These are phyloP conservation scores for Candida andamanensis DNA, from an alignment of 805 yeast species.

Conservation along the genomic window DNA sequence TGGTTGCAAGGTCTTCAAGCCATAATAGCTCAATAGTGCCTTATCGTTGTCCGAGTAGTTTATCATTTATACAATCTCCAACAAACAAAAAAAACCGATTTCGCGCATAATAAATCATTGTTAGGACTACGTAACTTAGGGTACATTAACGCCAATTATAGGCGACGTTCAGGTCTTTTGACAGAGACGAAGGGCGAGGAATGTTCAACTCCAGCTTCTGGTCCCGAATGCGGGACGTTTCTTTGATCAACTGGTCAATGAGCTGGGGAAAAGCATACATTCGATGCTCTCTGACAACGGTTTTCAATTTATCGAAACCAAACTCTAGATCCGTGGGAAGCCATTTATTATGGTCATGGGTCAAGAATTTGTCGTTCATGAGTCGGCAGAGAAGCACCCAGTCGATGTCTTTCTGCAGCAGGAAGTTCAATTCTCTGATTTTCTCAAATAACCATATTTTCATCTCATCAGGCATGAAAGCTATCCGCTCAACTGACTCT, in stretches of 20 bases:
- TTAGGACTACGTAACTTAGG: too few species aligned
- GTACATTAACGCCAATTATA: too few species aligned
- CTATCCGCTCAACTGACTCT: slow-evolving; percentile 34
- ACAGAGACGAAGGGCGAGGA: too few species aligned
- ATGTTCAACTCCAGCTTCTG: too few species aligned
- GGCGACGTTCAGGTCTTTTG: too few species aligned
- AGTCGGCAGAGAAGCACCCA: slow-evolving; percentile 30
- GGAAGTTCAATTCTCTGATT: slow-evolving; percentile 21
- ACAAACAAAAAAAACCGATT: too few species aligned
- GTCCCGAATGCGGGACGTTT: too few species aligned
- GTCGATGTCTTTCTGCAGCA: slow-evolving; percentile 23
- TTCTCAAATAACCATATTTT: slow-evolving; percentile 35
- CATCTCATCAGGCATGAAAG: slow-evolving; percentile 28
- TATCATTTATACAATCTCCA: too few species aligned
- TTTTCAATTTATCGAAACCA: slow-evolving; percentile 57
- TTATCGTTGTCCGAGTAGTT: slow-evolving; percentile 27
- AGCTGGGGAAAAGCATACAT: slow-evolving; percentile 12
- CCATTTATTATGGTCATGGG: slow-evolving; percentile 33
- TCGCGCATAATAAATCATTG: too few species aligned
- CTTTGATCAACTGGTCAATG: slow-evolving; percentile 14
- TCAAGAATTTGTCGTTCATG: slow-evolving; percentile 19
- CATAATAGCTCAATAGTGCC: slow-evolving; percentile 26
- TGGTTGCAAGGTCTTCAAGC: slow-evolving; percentile 20
- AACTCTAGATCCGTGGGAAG: slow-evolving; percentile 55
- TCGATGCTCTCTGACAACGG: slow-evolving; percentile 41